These are phyloP conservation scores for Leccinum incarnatum DNA, from an alignment of 768 basidiomycete species.

Conservation along the genomic window DNA sequence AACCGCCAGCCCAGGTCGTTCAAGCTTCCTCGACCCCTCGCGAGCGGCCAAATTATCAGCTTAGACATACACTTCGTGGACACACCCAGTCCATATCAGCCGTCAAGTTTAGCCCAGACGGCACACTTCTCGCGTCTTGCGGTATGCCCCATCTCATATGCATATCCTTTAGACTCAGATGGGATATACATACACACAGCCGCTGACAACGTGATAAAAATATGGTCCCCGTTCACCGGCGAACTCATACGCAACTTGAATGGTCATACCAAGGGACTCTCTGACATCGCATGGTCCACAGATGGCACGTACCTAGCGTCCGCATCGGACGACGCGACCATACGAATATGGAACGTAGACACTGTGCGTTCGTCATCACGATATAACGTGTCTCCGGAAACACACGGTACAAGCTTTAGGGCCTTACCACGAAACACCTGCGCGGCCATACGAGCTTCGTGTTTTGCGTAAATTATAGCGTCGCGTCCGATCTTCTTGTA, in stretches of 20 bases:
- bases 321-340: constrained; percentile 88
- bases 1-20: constrained; percentile 30
- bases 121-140: constrained; percentile 80
- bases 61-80: constrained; percentile 64
- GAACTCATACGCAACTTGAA: constrained; percentile 70
- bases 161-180: neutral
- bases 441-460: constrained; percentile 86
- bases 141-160: constrained; percentile 47
- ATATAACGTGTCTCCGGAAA: neutral
- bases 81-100: constrained; percentile 85
- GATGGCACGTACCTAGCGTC: constrained; percentile 83
- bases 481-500: constrained; percentile 81
- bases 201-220: constrained; percentile 74
- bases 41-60: constrained; percentile 62
- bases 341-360: constrained; percentile 88
- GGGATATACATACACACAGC: constrained; percentile 40
- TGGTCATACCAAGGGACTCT: constrained; percentile 80
- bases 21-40: constrained; percentile 38
- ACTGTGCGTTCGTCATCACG: constrained; percentile 46
- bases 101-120: constrained; percentile 90
- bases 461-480: constrained; percentile 91
- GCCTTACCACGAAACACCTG: constrained; percentile 65
- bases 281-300: constrained; percentile 86
- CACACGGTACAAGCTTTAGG: constrained; percentile 39
- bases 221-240: constrained; percentile 81